Evolutionary conservation across 2,329 filamentous ascomycete species (phyloP).

Genomic region (Nectriaceae sp.): DNA sequence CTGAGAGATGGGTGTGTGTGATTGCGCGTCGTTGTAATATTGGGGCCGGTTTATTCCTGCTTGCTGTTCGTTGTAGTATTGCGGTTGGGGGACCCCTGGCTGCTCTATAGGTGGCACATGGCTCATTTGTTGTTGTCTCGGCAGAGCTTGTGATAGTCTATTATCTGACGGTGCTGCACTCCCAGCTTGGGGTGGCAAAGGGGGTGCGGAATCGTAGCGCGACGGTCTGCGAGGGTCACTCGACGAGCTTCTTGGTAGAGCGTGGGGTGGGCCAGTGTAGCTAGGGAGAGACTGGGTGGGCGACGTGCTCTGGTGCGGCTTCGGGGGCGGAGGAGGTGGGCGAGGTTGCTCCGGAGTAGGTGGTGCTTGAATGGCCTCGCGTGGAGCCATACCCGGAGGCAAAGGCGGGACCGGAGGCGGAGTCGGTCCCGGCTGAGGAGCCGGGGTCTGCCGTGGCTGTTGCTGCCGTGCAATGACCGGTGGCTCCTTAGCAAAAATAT

Average conservation of each 20-base stretch:
- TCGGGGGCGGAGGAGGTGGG: constrained; percentile 57
- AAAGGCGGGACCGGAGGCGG: constrained; percentile 73
- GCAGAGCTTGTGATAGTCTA: constrained; percentile 12
- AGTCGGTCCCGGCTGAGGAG: constrained; percentile 35
- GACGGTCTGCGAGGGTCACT: constrained; percentile 30
- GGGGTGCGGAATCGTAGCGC: constrained; percentile 51
- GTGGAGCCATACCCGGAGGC: constrained; percentile 62
- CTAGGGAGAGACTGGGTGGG: constrained; percentile 22
- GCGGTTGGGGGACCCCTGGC: constrained; percentile 13
- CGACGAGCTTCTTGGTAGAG: constrained; percentile 20
- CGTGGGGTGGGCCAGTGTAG: constrained; percentile 33
- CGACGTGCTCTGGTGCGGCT: constrained; percentile 43
- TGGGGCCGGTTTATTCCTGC: constrained; percentile 13
- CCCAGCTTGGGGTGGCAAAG: constrained; percentile 40
- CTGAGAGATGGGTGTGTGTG: constrained; percentile 16
- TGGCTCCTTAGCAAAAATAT: constrained; percentile 92
- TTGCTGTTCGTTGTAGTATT: constrained; percentile 20
- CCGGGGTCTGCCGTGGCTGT: constrained; percentile 45
- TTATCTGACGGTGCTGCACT: constrained; percentile 14
- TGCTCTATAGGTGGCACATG: constrained; percentile 17
- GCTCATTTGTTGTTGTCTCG: constrained; percentile 20
- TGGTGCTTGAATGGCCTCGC: constrained; percentile 37
- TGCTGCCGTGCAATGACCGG: constrained; percentile 79
- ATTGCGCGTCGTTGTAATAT: constrained; percentile 19
- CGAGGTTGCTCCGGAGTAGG: constrained; percentile 34